Conservation (phyloP, 768 basidiomycete genomes). For the Hypholoma sublateritium region DNA sequence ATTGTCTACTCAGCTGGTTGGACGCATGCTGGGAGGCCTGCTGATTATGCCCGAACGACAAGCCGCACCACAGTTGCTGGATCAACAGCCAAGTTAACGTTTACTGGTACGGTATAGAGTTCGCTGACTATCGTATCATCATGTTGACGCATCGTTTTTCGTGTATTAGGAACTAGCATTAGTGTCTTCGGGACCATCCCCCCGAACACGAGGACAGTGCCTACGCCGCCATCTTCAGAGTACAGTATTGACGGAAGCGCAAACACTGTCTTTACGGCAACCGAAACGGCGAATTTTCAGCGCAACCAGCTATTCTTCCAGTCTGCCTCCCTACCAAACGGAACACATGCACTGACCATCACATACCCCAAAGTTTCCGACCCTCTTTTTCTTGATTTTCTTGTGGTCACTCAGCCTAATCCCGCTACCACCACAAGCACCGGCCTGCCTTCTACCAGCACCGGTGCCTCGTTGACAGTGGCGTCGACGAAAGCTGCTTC, state of each 20-base stretch:
- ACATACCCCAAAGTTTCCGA: conserved; percentile 13
- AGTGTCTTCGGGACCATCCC: conserved; percentile 23
- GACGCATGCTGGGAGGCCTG: no score
- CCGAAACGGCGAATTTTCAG: background rate
- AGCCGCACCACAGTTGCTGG: no score
- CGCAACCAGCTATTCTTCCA: conserved; percentile 23
- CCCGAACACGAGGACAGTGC: background rate
- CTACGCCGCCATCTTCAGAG: conserved; percentile 11
- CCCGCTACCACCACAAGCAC: background rate
- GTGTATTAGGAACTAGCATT: conserved; percentile 17
- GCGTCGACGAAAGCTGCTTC: no score
- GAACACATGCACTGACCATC: conserved; percentile 22
- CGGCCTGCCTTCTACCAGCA: background rate
- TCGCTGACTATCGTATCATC: no score
- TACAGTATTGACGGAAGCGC: conserved; percentile 22
- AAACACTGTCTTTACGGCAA: conserved; percentile 11
- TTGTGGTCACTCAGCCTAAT: conserved; percentile 8
- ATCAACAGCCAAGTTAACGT: no score
- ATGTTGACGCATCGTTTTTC: no score
- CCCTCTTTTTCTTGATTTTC: conserved; percentile 23
- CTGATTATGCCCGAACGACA: no score
- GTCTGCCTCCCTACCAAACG: conserved; percentile 17
- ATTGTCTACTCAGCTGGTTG: no score
- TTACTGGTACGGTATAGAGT: no score
- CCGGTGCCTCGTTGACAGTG: no score